A percentile compares a stretch with the other conserved stretches of the same genome.
These are phyloP conservation scores for Lentinula aciculospora DNA, from an alignment of 768 basidiomycete species.

Conservation along the genomic window DNA sequence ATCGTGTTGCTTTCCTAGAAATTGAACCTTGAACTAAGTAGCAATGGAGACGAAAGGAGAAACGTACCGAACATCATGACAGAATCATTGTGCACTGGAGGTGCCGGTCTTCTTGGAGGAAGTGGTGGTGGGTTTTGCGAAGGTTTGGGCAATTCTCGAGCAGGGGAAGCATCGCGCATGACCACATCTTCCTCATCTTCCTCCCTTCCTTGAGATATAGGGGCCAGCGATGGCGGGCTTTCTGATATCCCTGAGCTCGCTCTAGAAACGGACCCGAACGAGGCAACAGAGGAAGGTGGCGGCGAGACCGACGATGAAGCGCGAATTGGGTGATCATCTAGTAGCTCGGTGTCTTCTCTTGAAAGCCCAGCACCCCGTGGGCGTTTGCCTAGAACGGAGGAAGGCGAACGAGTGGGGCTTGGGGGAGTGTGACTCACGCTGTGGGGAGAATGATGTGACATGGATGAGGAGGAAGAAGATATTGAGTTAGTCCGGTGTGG, in stretches of 20 bases:
- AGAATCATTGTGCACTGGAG: slow-evolving; percentile 62
- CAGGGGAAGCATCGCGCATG: slow-evolving; percentile 18
- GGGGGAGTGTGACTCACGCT: slow-evolving; percentile 15
- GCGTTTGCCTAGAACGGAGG: slow-evolving; percentile 68
- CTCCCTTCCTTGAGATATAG: slow-evolving; percentile 4
- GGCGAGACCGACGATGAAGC: slow-evolving; percentile 4
- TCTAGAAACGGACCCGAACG: background rate
- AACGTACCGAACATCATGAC: slow-evolving; percentile 86
- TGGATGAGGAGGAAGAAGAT: background rate
- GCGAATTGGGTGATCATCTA: slow-evolving; percentile 40
- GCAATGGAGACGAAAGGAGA: background rate
- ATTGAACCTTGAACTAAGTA: slow-evolving; percentile 5
- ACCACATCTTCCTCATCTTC: slow-evolving; percentile 26
- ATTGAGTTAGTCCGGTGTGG: background rate
- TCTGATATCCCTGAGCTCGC: slow-evolving; percentile 20
- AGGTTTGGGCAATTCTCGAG: background rate
- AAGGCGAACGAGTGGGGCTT: slow-evolving; percentile 26
- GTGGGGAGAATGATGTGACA: slow-evolving; percentile 1
- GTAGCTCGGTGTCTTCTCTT: slow-evolving; percentile 42
- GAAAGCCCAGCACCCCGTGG: slow-evolving; percentile 32
- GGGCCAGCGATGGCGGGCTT: slow-evolving; percentile 2
- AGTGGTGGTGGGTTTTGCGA: background rate
- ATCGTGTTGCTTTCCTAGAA: slow-evolving; percentile 88
- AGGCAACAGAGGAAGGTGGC: slow-evolving; percentile 3
- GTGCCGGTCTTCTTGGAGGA: slow-evolving; percentile 33